Percentiles rank a stretch among this genome's conserved stretches.
These are phyloP conservation scores for Vaccinium macrocarpon DNA, from an alignment of 148 eudicot genomes.

Conservation along the genomic window DNA sequence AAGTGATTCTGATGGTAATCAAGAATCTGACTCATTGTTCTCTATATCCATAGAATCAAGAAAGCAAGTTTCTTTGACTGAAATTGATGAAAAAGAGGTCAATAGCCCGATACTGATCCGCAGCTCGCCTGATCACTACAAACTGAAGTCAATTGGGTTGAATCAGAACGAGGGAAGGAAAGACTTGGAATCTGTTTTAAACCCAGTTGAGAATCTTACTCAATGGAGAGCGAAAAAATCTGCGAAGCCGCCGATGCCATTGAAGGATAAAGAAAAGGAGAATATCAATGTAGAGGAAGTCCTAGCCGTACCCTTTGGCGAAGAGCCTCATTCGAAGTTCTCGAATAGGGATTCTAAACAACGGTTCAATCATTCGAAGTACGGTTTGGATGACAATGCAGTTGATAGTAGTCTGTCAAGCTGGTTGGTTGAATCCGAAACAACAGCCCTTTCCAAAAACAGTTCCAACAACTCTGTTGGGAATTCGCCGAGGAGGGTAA, in stretches of 20 bases:
- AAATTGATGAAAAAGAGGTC: constrained; percentile 13
- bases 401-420: constrained; percentile 69
- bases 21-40: constrained; percentile 51
- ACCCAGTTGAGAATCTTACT: constrained; percentile 16
- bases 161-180: not conserved
- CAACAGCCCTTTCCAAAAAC: constrained; percentile 23
- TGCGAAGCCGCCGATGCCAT: constrained; percentile 18
- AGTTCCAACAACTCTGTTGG: constrained; percentile 40
- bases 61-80: constrained; percentile 27
- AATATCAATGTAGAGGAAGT: constrained; percentile 23
- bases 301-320: not conserved
- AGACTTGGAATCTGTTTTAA: constrained; percentile 27
- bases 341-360: not conserved
- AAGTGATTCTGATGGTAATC: constrained; percentile 23
- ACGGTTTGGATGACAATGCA: constrained; percentile 25
- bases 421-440: constrained; percentile 51
- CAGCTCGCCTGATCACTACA: not conserved
- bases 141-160: not conserved
- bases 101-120: not conserved
- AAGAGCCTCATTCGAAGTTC: constrained; percentile 24
- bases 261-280: constrained; percentile 43
- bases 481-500: constrained; percentile 28
- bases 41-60: constrained; percentile 60
- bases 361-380: not conserved
- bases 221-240: constrained; percentile 48